Base-by-base conservation (phyloP, 2,329 filamentous ascomycete genomes). In the Cylindrodendrum hubeiense region DNA sequence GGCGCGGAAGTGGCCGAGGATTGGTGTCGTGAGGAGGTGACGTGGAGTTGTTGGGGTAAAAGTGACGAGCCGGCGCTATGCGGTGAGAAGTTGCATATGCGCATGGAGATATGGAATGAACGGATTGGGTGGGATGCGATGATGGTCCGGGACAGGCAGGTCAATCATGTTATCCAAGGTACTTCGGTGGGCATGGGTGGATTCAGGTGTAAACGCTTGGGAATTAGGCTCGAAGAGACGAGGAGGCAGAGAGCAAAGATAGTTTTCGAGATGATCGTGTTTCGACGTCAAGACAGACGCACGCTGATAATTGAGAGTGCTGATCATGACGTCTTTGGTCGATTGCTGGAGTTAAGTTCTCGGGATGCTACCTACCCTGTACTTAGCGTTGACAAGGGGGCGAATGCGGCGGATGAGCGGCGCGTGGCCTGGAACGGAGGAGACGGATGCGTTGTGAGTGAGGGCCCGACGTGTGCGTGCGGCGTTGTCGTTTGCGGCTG, bases 41-140 rank as follows among this genome's bases (percentile, higher is more conserved):
- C 57, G 63, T 69, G 58, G 59, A 71, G 55, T 54, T 70, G 56
- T 65, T 69, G 69, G 55, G 66, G 62, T 39, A 46, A 67, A 64
- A 56, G 58, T 60, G 65, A 56, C 50, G 47, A 22, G 21, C 52
- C 24, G 52, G 51, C 49, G 65, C 56, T 47, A 72, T 72, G 69
- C 71, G 71, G 71, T 73, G 67, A 72, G 58, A 66, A 54, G 54
- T 46, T 61, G 52, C 60, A 63, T 63, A 64, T 66, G 64, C 59
- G 66, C 63, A 68, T 65, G 57, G 41, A 60, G 39, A 34, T 52
- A 33, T 49, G 37, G 55, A 43, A 33, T 43, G 22, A 28, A 24
- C 24, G 55, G 51, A 51, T 50, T 60, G 61, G 55, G 41, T 37
- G 43, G n/a, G 24, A 55, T 53, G 54, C 22, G 15, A 44, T 30